Conservation (phyloP, 495 filamentous ascomycete species). For the Podospora pseudopauciseta region DNA sequence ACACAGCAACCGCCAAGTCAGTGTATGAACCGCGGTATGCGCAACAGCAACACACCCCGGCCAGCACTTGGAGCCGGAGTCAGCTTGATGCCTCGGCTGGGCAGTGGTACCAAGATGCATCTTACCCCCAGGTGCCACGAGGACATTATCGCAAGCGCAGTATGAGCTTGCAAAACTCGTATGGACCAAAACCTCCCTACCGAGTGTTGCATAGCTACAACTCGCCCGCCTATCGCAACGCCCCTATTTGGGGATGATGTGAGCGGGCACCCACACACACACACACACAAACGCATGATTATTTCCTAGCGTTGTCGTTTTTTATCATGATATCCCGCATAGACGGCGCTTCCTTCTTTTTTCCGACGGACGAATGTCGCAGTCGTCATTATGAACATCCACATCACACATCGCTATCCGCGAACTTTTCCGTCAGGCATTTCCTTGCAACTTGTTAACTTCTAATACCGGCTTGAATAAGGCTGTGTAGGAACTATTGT, state of each 20-base stretch:
- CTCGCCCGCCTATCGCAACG: conserved; percentile 45
- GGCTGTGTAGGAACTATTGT: background rate
- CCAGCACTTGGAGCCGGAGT: conserved; percentile 29
- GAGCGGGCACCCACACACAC: background rate
- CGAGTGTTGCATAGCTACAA: conserved; percentile 49
- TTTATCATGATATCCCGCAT: conserved; percentile 18
- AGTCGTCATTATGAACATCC: background rate
- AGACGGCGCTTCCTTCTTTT: conserved; percentile 12
- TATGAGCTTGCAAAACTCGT: conserved; percentile 8
- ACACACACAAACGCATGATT: background rate
- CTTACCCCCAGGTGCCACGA: conserved; percentile 33
- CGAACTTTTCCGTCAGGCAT: background rate
- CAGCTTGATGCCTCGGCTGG: conserved; percentile 27
- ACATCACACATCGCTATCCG: conserved; percentile 7
- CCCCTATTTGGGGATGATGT: conserved; percentile 44
- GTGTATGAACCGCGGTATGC: conserved; percentile 29
- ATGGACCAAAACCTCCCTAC: conserved; percentile 31
- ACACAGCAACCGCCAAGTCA: conserved; percentile 25
- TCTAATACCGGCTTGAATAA: background rate
- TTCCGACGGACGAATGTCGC: background rate
- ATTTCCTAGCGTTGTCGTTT: conserved; percentile 1
- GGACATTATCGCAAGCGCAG: conserved; percentile 41
- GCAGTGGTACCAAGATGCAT: conserved; percentile 30
- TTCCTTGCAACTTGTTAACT: conserved; percentile 1
- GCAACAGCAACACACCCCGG: conserved; percentile 23